A percentile compares a stretch with the other conserved stretches of the same genome.
phyloP scores from a whole-genome alignment of 176 grass and related monocot species.

The Triticum urartu region DNA sequence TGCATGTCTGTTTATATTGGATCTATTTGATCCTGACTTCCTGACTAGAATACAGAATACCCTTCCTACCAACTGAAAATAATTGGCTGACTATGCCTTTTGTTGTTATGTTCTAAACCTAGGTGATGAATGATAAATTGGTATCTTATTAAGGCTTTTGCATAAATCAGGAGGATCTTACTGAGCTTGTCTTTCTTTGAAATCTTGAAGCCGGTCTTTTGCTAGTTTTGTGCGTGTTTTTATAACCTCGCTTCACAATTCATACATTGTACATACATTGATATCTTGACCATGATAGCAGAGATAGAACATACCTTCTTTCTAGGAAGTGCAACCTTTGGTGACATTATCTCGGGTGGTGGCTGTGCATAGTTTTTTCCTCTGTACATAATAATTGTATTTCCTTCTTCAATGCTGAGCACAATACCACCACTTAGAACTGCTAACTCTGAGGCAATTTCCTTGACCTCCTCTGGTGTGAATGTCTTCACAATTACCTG shows the following conservation, averaged over 20 bases:
- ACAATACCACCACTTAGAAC: conserved; percentile 91
- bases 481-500: conserved; percentile 97
- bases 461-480: conserved; percentile 82
- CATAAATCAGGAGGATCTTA: conserved; percentile 8
- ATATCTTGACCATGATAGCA: conserved; percentile 16
- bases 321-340: conserved; percentile 75
- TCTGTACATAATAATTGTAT: conserved; percentile 97
- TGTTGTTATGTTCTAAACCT: neutral
- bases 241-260: neutral
- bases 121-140: neutral
- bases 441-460: conserved; percentile 81
- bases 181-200: neutral
- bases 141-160: neutral
- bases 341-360: conserved; percentile 95
- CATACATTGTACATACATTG: neutral
- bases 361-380: conserved; percentile 95
- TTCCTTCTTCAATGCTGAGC: conserved; percentile 74
- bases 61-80: neutral
- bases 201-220: neutral
- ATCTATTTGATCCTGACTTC: neutral
- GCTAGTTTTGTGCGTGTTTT: neutral
- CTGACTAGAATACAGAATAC: neutral
- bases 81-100: neutral
- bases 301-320: conserved; percentile 60
- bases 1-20: neutral